These are phyloP conservation scores for Solanum aculeatissimum DNA, from an alignment of 305 asterid genomes.

Conservation along the genomic window DNA sequence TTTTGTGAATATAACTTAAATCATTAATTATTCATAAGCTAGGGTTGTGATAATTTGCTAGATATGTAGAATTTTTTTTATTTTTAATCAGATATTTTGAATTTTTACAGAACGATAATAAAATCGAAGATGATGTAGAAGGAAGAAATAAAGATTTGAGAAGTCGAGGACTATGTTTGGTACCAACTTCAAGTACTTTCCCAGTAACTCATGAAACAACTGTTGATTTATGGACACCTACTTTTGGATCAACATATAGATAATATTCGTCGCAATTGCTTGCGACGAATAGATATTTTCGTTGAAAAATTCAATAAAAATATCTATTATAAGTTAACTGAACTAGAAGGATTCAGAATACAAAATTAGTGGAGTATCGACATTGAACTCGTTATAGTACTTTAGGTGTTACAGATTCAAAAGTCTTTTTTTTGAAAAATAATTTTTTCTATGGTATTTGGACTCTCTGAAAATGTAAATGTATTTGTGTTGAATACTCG, in stretches of 20 bases:
- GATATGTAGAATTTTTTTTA: background rate
- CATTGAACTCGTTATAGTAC: background rate
- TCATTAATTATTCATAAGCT: background rate
- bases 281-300: background rate
- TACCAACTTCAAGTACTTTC: slow-evolving; percentile 81
- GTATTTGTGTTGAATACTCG: too few relatives aligned
- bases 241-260: slow-evolving; percentile 77
- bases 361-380: background rate
- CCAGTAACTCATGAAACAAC: slow-evolving; percentile 73
- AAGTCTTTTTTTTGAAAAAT: background rate
- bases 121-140: slow-evolving; percentile 43
- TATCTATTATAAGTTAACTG: background rate
- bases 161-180: slow-evolving; percentile 74
- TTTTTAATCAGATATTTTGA: rapidly evolving
- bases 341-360: background rate
- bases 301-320: background rate
- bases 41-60: background rate
- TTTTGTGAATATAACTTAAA: background rate
- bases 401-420: background rate
- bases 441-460: background rate
- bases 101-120: slow-evolving; percentile 30
- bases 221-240: slow-evolving; percentile 81
- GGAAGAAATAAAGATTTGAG: slow-evolving; percentile 43
- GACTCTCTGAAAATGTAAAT: too few relatives aligned
- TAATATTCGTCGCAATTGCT: background rate